Evolutionary conservation across 192 early-diverging fungal genomes (phyloP).

Genomic region (Backusella australiensis): DNA sequence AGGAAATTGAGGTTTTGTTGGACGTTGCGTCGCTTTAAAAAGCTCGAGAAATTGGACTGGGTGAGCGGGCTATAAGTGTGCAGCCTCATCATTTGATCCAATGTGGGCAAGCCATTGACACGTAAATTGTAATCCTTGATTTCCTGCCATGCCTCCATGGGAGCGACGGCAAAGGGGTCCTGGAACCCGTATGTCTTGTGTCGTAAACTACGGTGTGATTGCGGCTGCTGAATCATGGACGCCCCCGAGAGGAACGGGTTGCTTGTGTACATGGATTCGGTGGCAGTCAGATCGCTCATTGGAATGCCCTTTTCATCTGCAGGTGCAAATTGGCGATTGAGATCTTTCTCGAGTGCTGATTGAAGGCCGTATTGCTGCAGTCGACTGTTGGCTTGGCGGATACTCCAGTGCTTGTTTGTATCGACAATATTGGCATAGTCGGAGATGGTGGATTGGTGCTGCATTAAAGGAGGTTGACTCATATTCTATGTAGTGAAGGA

Average conservation of each 20-base stretch:
- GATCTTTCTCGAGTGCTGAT: conserved; percentile 21
- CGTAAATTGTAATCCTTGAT: conserved; percentile 39
- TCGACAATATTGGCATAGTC: conserved; percentile 9
- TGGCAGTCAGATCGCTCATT: background rate
- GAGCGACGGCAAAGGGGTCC: conserved; percentile 30
- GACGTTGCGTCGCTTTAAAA: conserved; percentile 27
- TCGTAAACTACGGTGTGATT: background rate
- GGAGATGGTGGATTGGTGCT: background rate
- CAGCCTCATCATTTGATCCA: conserved; percentile 32
- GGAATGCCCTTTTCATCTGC: conserved; percentile 24
- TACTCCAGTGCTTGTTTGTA: conserved; percentile 22
- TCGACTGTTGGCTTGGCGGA: conserved; percentile 32
- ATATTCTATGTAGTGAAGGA: background rate
- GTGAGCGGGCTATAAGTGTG: conserved; percentile 34
- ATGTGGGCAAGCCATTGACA: conserved; percentile 38
- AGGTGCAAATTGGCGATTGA: conserved; percentile 12
- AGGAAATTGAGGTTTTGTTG: conserved; percentile 44
- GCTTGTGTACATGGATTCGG: background rate
- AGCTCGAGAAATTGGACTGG: conserved; percentile 39
- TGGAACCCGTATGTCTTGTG: conserved; percentile 28
- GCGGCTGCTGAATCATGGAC: background rate
- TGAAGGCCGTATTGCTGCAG: conserved; percentile 9
- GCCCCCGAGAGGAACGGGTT: conserved; percentile 18
- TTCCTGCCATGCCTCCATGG: conserved; percentile 39
- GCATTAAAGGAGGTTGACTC: background rate